Conservation (phyloP, 371 early-diverging fungal genomes). For the Dinochytrium kinnereticum region DNA sequence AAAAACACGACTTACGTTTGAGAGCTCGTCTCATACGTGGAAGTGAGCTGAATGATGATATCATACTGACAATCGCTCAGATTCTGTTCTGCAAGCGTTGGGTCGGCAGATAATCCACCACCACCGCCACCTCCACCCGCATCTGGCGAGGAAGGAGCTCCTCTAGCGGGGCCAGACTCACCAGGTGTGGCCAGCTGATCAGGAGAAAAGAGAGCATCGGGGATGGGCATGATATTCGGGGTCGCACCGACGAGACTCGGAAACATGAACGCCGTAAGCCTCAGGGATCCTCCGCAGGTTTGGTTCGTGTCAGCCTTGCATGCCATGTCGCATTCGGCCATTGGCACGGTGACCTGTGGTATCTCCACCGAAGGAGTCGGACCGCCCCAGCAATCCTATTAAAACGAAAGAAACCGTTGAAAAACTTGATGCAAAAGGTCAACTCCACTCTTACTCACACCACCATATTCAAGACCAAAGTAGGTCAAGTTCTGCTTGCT, state of each 20-base stretch:
- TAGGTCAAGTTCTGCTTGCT: not conserved
- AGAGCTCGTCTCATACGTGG: constrained; percentile 1
- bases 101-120: not conserved
- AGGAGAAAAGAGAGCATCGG: too few relatives aligned
- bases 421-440: not conserved
- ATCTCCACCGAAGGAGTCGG: not conserved
- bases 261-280: not conserved
- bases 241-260: not conserved
- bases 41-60: constrained; percentile 18
- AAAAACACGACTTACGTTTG: not conserved
- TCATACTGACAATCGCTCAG: constrained; percentile 22
- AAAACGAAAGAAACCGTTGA: not conserved
- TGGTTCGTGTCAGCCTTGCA: not conserved
- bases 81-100: not conserved
- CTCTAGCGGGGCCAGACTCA: too few relatives aligned
- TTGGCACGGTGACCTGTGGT: not conserved
- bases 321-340: not conserved
- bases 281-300: not conserved
- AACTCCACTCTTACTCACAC: not conserved
- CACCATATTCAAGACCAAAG: not conserved
- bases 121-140: not conserved
- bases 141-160: too few relatives aligned
- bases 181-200: too few relatives aligned
- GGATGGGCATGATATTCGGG: not conserved
- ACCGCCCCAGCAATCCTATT: not conserved